Evolutionary conservation across 257 asterid species (phyloP).

Genomic region (Solanum sparsipilum): DNA sequence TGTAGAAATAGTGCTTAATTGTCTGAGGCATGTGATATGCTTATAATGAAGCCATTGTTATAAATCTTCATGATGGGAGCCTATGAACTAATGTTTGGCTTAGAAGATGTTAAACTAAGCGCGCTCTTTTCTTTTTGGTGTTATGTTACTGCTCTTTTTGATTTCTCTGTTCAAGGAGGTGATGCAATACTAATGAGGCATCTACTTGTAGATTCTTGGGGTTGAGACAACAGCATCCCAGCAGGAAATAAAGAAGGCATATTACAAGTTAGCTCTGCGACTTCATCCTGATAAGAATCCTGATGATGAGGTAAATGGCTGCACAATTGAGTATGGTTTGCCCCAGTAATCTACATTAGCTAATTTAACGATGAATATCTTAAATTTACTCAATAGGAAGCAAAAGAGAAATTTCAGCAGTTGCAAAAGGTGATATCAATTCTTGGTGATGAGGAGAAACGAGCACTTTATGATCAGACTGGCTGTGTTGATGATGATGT

Average conservation of each 20-base stretch:
- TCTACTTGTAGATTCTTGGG: constrained; percentile 51
- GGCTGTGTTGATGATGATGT: constrained; percentile 94
- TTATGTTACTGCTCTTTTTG: background rate
- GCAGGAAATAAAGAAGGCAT: constrained; percentile 76
- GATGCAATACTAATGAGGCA: background rate
- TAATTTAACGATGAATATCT: background rate
- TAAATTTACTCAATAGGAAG: constrained; percentile 40
- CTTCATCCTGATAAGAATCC: constrained; percentile 94
- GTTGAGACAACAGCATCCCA: constrained; percentile 71
- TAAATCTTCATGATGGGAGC: background rate
- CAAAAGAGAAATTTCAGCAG: constrained; percentile 95
- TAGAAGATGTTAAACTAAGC: background rate
- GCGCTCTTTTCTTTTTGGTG: background rate
- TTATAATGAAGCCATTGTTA: background rate
- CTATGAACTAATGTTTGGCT: background rate
- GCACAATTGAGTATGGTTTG: background rate
- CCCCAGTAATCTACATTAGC: background rate
- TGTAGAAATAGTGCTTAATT: background rate
- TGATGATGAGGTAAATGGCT: constrained; percentile 52
- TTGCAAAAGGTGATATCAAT: constrained; percentile 84
- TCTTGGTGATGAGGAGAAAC: constrained; percentile 88
- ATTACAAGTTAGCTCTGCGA: constrained; percentile 75
- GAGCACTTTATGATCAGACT: constrained; percentile 90
- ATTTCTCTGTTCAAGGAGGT: background rate
- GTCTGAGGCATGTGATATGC: background rate